A percentile compares a stretch with the other conserved stretches of the same genome.
Evolutionary conservation across 345 rosid genomes (phyloP).

Genomic region (Rhodomyrtus tomentosa): DNA sequence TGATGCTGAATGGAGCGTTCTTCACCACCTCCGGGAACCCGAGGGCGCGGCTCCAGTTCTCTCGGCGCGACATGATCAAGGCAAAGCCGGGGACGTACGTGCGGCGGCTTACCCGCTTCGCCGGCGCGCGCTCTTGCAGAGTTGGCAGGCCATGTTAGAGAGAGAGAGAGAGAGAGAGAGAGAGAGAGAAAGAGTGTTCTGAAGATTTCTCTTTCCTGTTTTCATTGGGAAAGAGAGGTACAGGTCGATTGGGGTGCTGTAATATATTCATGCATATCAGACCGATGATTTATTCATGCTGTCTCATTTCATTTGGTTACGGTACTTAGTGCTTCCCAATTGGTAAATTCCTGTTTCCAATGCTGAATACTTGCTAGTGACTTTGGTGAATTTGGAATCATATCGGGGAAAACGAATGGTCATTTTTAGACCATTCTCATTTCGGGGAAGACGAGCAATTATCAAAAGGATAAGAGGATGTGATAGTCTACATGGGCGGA

Average conservation of each 20-base stretch:
- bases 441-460: too few species aligned
- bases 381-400: too few species aligned
- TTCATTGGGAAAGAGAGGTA: background rate
- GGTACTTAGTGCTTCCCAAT: too few species aligned
- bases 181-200: background rate
- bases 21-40: conserved; percentile 17
- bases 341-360: too few species aligned
- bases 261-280: too few species aligned
- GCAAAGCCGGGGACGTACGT: conserved; percentile 17
- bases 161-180: background rate
- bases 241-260: background rate
- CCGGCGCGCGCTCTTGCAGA: conserved; percentile 15
- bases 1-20: conserved; percentile 31
- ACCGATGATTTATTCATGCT: too few species aligned
- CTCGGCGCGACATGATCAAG: conserved; percentile 8
- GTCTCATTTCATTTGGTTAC: too few species aligned
- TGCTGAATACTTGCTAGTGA: too few species aligned
- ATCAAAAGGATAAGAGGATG: too few species aligned
- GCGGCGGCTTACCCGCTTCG: conserved; percentile 13
- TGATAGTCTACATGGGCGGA: too few species aligned
- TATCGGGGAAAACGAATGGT: too few species aligned
- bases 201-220: background rate
- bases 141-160: conserved; percentile 21
- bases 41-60: background rate
- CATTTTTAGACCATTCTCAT: too few species aligned